Base-by-base conservation (phyloP, 2,329 filamentous ascomycete species). In the Myotisia sp. region DNA sequence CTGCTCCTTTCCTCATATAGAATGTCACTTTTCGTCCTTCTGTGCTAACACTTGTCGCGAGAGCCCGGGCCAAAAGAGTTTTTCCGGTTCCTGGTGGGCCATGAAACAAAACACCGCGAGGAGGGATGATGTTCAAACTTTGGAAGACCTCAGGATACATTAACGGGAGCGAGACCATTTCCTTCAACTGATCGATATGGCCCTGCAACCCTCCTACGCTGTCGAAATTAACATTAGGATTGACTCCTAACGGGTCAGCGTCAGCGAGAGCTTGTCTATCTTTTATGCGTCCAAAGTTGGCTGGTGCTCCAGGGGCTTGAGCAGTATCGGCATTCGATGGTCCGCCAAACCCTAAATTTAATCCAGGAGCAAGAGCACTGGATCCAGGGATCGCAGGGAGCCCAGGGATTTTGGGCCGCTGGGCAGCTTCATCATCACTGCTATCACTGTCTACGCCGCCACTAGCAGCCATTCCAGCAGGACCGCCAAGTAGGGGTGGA, bases 1-100 rank as follows among this genome's bases (percentile, higher is more conserved):
- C 90, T 16, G 90, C 92, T 53, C 90, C 92, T 59, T 98, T 98
- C 40, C 90, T 79, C 90, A 98, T 98, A 59, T 95, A 98, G 49
- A 98, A 98, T 0, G 86, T 95, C 43, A 98, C 90, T 55, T 95
- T 95, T 45, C 79, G 78, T 14, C 87, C 87, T 32, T 87, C 80
- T 8, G 80, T 75, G 43, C 84, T 86, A 39, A 93, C 79, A 41
- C 82, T 92, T 37, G 90, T 92, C 32, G 92, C 86, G 29, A 98
- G 66, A 26, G 90, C 90, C 49, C 90, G 75, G 34, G 92, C 90
- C 40, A 98, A 71, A n/a, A 98, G 67, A 8, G 90, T 98, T 64
- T 94, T 98, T 69, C 90, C 90, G 10, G 90, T 98, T 55, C 90
- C 90, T 4, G 92, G 90, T 35, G 90, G 90, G 21, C 90, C 90